Evolutionary conservation across 352 stramenopile genomes (phyloP).

Genomic region (Phytophthora melonis): DNA sequence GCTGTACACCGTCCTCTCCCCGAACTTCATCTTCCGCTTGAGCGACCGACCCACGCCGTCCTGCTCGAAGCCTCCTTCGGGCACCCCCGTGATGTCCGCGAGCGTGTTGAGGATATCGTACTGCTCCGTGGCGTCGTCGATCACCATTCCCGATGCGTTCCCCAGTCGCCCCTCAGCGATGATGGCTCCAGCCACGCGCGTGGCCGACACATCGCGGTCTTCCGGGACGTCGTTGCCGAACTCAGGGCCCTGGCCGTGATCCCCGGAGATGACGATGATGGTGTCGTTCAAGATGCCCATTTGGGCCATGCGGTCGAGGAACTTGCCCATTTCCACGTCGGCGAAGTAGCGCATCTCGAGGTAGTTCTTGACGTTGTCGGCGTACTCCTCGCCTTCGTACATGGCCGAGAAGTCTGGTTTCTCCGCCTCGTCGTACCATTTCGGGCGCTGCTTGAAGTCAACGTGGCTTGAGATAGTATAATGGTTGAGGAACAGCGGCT

Average conservation of each 20-base stretch:
- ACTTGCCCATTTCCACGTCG: constrained; percentile 52
- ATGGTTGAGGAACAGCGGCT: constrained; percentile 56
- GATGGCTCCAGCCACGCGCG: constrained; percentile 39
- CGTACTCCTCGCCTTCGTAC: constrained; percentile 29
- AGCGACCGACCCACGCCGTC: constrained; percentile 48
- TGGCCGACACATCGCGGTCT: constrained; percentile 39
- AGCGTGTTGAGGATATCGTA: constrained; percentile 51
- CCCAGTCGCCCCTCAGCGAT: constrained; percentile 42
- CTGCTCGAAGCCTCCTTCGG: constrained; percentile 37
- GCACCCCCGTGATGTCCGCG: constrained; percentile 42
- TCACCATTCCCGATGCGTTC: constrained; percentile 22
- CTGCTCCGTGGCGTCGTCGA: constrained; percentile 38
- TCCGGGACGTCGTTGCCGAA: constrained; percentile 41
- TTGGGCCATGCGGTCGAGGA: constrained; percentile 53
- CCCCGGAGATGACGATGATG: constrained; percentile 56
- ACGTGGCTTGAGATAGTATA: constrained; percentile 66
- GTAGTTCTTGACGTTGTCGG: constrained; percentile 43
- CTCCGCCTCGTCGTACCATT: constrained; percentile 41
- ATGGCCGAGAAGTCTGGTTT: constrained; percentile 49
- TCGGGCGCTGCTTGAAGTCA: constrained; percentile 38
- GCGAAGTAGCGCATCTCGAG: constrained; percentile 57
- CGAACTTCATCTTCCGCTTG: constrained; percentile 41
- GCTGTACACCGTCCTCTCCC: constrained; percentile 45
- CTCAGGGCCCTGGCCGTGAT: constrained; percentile 55
- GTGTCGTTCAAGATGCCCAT: constrained; percentile 55